Base-by-base conservation (phyloP, 805 yeast genomes). In the Debaryomyces maramus region DNA sequence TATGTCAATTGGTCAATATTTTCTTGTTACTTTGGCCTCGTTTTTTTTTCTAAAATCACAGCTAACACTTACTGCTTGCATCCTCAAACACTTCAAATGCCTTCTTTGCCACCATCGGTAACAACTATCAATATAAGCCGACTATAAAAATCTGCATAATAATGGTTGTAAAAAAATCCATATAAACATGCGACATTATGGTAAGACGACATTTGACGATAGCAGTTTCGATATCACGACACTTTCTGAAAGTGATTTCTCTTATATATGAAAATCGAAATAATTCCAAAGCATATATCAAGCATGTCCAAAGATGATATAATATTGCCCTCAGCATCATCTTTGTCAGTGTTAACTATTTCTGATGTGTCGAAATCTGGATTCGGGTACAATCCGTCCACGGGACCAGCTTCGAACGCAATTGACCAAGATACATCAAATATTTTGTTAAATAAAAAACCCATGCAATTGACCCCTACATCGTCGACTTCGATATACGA, bases 401-500 rank as follows among this genome's bases (percentile, higher is more conserved):
- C 64, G 6, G 77, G 77, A 1, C 65, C 75, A 5, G 41, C 58
- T 5, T 66, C 73, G 24, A 71, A 69, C 39, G 55, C 58, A 28
- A 67, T 70, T 20, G 63, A 61, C 2, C 55, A 47, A 23, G 73
- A 68, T 29, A 55, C 74, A 5, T 66, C 75, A 10, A 55, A 56
- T 35, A 46, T 65, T 6, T 48, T 70, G 9, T 40, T 67, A 27
- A 63, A 55, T 41, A 70, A 64, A 41, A 53, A 57, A 30, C 53
- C 62, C 5, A 47, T 63, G 8, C 55, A 39, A 32, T 47, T 69
- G 34, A 56, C 68, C 2, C 60, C 65, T 13, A 63, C 67, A 9
- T 58, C 73, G 20, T 51, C 58, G 17, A 61, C 60, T 17, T 65
- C 77, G 4, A 80, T 85, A 19, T 87, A 83, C 51, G 95, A 88